phyloP scores from a whole-genome alignment of 164 flowering plant species.

The Hamamelis virginiana region DNA sequence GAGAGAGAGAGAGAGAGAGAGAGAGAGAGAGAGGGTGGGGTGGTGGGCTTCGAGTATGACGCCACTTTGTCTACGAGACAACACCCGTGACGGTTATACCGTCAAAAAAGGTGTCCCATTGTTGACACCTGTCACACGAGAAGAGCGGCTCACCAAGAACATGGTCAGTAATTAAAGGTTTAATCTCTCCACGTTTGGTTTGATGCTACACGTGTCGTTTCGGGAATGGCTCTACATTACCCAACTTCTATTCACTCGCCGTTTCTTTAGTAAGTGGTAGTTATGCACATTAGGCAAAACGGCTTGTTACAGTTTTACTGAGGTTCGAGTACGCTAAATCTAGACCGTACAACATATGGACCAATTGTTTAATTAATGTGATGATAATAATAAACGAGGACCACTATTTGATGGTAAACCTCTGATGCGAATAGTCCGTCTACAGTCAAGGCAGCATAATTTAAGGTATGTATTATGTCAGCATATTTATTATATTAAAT shows the following conservation, averaged over 20 bases:
- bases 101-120: constrained; percentile 5
- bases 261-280: constrained; percentile 10
- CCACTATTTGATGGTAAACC: too few relatives aligned
- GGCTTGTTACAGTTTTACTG: too few relatives aligned
- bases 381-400: too few relatives aligned
- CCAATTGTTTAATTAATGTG: too few relatives aligned
- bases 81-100: constrained; percentile 7
- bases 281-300: not conserved
- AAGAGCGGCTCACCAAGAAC: constrained; percentile 19
- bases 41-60: not conserved
- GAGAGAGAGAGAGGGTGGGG: too few relatives aligned
- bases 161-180: not conserved
- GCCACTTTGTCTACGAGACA: not conserved
- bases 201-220: constrained; percentile 1
- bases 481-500: too few relatives aligned
- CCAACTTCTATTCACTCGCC: constrained; percentile 13
- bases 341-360: not conserved
- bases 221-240: not conserved
- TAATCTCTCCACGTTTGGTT: too few relatives aligned
- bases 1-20: too few relatives aligned
- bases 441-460: too few relatives aligned
- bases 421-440: too few relatives aligned
- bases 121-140: constrained; percentile 22
- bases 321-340: not conserved
- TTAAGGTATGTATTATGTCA: too few relatives aligned